Percentiles rank a stretch among this genome's conserved stretches.
Conservation (phyloP, 441 rosid genomes). For the Omphalea diandra region DNA sequence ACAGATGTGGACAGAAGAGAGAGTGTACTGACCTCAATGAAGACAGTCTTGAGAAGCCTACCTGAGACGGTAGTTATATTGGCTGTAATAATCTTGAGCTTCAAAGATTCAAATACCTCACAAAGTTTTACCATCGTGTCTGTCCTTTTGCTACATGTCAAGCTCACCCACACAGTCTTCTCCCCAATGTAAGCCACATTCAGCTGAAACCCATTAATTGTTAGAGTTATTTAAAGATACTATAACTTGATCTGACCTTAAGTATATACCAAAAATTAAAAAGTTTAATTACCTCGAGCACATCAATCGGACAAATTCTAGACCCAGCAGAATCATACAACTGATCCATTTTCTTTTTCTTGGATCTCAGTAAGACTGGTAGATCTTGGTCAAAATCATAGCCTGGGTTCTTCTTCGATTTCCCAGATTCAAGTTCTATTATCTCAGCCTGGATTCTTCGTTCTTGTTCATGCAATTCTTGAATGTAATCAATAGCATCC, state of each 20-base stretch:
- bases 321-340: constrained; percentile 36
- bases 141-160: constrained; percentile 72
- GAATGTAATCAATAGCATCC: constrained; percentile 86
- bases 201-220: too few species aligned
- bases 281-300: constrained; percentile 84
- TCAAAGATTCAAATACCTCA: constrained; percentile 74
- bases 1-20: too few species aligned
- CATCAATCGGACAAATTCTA: constrained; percentile 51
- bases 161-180: constrained; percentile 64
- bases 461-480: constrained; percentile 80
- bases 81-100: constrained; percentile 74
- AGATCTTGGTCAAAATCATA: constrained; percentile 56
- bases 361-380: constrained; percentile 55
- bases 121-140: constrained; percentile 92
- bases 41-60: constrained; percentile 69
- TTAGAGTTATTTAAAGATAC: too few species aligned
- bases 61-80: constrained; percentile 74
- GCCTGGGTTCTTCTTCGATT: constrained; percentile 33
- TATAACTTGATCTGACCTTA: too few species aligned
- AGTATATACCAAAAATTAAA: too few species aligned
- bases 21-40: constrained; percentile 71
- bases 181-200: constrained; percentile 70
- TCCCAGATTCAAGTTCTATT: constrained; percentile 64
- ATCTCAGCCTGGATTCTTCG: constrained; percentile 66
- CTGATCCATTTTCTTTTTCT: constrained; percentile 52